These are phyloP conservation scores for Dichotomocladium elegans DNA, from an alignment of 371 early-diverging fungal genomes.

Conservation along the genomic window DNA sequence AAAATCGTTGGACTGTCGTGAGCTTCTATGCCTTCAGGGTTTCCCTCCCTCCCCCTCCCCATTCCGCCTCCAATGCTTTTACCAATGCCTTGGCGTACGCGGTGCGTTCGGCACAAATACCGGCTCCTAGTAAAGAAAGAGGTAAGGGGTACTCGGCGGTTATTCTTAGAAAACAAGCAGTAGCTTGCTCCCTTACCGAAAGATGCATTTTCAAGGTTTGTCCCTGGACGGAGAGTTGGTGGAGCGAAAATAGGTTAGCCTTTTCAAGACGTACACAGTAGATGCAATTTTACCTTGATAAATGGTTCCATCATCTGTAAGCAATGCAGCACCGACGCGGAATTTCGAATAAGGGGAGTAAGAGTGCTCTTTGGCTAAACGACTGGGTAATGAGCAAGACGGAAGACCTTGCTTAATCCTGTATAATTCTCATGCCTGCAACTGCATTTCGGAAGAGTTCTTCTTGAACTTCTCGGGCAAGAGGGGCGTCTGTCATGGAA, in stretches of 20 bases:
- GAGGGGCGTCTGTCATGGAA: background rate
- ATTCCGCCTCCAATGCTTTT: slow-evolving; percentile 27
- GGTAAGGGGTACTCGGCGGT: background rate
- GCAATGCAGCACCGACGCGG: slow-evolving; percentile 77
- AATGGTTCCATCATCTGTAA: slow-evolving; percentile 59
- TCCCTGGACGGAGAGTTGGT: slow-evolving; percentile 47
- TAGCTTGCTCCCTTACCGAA: slow-evolving; percentile 47
- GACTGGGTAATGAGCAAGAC: background rate
- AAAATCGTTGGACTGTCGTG: background rate
- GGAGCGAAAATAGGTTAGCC: no score
- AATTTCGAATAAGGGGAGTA: slow-evolving; percentile 86
- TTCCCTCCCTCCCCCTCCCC: background rate
- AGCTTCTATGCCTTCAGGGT: background rate
- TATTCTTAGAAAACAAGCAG: background rate
- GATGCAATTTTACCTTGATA: slow-evolving; percentile 44
- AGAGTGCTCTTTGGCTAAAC: slow-evolving; percentile 45
- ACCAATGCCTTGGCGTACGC: slow-evolving; percentile 81
- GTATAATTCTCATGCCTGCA: background rate
- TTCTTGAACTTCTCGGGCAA: slow-evolving; percentile 2
- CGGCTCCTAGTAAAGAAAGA: slow-evolving; percentile 40
- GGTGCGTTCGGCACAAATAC: slow-evolving; percentile 84
- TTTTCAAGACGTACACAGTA: background rate
- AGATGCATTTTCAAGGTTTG: slow-evolving; percentile 82
- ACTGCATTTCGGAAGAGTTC: slow-evolving; percentile 9
- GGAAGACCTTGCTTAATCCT: background rate